Evolutionary conservation across 2,329 filamentous ascomycete species (phyloP).

Genomic region (Aspergillus sp.): DNA sequence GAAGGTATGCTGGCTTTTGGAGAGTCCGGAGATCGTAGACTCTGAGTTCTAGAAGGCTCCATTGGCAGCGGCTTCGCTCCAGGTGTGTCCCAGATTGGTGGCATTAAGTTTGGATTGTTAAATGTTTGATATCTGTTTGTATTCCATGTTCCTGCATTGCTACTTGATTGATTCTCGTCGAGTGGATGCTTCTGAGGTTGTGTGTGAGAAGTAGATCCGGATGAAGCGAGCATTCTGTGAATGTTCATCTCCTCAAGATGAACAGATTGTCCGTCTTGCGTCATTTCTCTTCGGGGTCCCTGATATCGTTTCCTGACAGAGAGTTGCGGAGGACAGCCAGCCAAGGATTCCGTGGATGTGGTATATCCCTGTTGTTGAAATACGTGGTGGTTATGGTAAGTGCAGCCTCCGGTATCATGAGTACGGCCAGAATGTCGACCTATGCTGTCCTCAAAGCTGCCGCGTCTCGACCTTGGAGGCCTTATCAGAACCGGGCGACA

Average conservation of each 20-base stretch:
- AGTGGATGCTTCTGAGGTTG: constrained; percentile 23
- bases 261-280: constrained; percentile 21
- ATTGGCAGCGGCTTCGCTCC: neutral
- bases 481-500: constrained; percentile 3
- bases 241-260: constrained; percentile 32
- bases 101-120: neutral
- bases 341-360: constrained; percentile 18
- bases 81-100: constrained; percentile 2
- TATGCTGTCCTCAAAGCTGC: constrained; percentile 3
- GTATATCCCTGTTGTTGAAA: constrained; percentile 5
- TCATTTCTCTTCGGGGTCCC: constrained; percentile 11
- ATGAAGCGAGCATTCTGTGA: constrained; percentile 25
- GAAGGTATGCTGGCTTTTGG: constrained; percentile 19
- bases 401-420: neutral
- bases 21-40: constrained; percentile 29
- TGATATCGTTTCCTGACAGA: constrained; percentile 26
- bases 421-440: neutral
- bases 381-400: constrained; percentile 11
- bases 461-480: neutral
- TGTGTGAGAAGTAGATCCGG: constrained; percentile 21
- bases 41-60: constrained; percentile 6
- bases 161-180: constrained; percentile 18
- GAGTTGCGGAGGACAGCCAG: constrained; percentile 17
- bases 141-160: constrained; percentile 13
- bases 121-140: constrained; percentile 5